These are phyloP conservation scores for Adansonia digitata DNA, from an alignment of 345 rosid species.

Conservation along the genomic window DNA sequence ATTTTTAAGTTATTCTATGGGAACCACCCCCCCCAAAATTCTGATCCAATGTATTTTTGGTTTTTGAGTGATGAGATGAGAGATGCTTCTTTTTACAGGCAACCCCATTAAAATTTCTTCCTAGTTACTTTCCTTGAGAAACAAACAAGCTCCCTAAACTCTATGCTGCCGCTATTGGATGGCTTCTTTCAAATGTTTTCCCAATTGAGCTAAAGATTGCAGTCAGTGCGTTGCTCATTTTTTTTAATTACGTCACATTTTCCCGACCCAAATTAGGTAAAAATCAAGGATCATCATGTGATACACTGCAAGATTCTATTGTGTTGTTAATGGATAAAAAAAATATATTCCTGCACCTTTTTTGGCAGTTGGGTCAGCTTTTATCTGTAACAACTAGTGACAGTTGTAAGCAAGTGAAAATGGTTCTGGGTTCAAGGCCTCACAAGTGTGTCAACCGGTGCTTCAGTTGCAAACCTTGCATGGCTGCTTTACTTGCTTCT, in stretches of 20 bases:
- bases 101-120: not conserved
- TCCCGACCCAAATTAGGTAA: slow-evolving; percentile 27
- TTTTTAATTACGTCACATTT: slow-evolving; percentile 12
- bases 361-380: slow-evolving; percentile 12
- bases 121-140: not conserved
- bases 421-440: slow-evolving; percentile 38
- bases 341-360: not conserved
- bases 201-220: slow-evolving; percentile 12
- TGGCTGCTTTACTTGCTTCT: slow-evolving; percentile 35
- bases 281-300: not conserved
- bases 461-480: slow-evolving; percentile 37
- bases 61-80: not conserved
- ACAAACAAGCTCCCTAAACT: slow-evolving; percentile 1
- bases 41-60: not conserved
- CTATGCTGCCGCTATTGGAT: not conserved
- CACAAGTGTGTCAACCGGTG: slow-evolving; percentile 34
- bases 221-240: slow-evolving; percentile 17
- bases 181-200: slow-evolving; percentile 21
- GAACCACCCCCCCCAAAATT: slow-evolving; percentile 1
- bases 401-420: slow-evolving; percentile 12
- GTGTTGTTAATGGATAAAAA: not conserved
- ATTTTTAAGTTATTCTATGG: slow-evolving; percentile 14
- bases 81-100: not conserved
- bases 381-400: not conserved
- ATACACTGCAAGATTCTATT: not conserved